A percentile compares a stretch with the other conserved stretches of the same genome.
Evolutionary conservation across 805 yeast species (phyloP).

Genomic region (Ogataea trehaloabstinens): DNA sequence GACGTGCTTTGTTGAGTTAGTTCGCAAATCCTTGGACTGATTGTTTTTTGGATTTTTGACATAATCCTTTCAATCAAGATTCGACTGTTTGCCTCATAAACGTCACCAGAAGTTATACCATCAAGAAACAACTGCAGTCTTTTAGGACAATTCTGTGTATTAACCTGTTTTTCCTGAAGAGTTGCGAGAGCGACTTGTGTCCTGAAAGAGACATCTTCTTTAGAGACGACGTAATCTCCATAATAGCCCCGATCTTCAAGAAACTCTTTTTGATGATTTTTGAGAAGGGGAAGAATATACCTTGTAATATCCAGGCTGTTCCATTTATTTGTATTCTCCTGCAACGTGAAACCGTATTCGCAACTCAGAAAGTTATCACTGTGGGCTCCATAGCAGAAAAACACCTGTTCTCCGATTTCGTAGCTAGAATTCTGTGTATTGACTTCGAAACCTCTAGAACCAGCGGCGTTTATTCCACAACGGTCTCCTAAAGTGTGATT

Average conservation of each 20-base stretch:
- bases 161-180: slow-evolving; percentile 34
- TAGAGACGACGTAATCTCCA: slow-evolving; percentile 70
- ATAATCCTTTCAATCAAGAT: slow-evolving; percentile 34
- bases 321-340: slow-evolving; percentile 50
- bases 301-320: slow-evolving; percentile 64
- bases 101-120: slow-evolving; percentile 49
- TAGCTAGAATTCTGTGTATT: slow-evolving; percentile 33
- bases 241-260: slow-evolving; percentile 54
- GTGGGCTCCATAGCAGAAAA: slow-evolving; percentile 84
- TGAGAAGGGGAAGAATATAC: slow-evolving; percentile 36
- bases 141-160: slow-evolving; percentile 25
- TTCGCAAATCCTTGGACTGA: no score
- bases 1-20: no score
- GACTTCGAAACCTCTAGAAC: slow-evolving; percentile 51
- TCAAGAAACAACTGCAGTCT: slow-evolving; percentile 38
- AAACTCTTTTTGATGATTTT: slow-evolving; percentile 39
- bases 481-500: slow-evolving; percentile 63
- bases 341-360: slow-evolving; percentile 81
- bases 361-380: slow-evolving; percentile 75
- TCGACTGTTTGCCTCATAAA: slow-evolving; percentile 33
- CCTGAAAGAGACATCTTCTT: slow-evolving; percentile 61
- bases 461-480: slow-evolving; percentile 47
- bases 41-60: slow-evolving; percentile 24
- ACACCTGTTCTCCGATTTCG: slow-evolving; percentile 52
- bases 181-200: slow-evolving; percentile 73